Conservation (phyloP, 2,329 filamentous ascomycete genomes). For the Zymoseptoria ardabiliae region DNA sequence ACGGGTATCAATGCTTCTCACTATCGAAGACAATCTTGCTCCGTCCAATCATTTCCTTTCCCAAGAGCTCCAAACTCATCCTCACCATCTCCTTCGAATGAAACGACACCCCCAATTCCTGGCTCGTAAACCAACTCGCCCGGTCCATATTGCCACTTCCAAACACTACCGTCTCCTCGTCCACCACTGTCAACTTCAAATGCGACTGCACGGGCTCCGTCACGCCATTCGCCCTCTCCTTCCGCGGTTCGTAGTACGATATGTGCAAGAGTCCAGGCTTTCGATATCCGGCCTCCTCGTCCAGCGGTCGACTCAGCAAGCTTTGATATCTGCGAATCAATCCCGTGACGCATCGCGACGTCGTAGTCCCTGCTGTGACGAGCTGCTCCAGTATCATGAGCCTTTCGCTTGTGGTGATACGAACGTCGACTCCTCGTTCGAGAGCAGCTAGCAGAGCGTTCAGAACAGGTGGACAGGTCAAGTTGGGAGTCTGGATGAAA, state of each 20-base stretch:
- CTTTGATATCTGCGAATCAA: conserved; percentile 51
- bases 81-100: conserved; percentile 33
- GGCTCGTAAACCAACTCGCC: conserved; percentile 79
- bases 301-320: conserved; percentile 19
- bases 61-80: not conserved
- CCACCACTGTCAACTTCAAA: conserved; percentile 69
- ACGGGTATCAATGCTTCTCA: not conserved
- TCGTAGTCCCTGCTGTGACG: conserved; percentile 70
- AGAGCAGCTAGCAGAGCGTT: conserved; percentile 55
- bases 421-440: conserved; percentile 58
- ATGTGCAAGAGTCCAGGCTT: conserved; percentile 48
- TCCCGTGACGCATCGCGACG: conserved; percentile 53
- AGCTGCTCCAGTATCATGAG: conserved; percentile 61
- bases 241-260: conserved; percentile 47
- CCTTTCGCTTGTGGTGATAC: conserved; percentile 28
- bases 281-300: conserved; percentile 39
- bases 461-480: conserved; percentile 62
- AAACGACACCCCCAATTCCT: conserved; percentile 65
- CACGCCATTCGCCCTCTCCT: conserved; percentile 28
- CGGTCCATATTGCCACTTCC: conserved; percentile 81
- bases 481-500: conserved; percentile 68
- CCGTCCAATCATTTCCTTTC: not conserved
- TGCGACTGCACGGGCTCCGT: conserved; percentile 63
- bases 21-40: not conserved
- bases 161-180: conserved; percentile 58